Conservation (phyloP, 768 basidiomycete species). For the Termitomyces sp. region DNA sequence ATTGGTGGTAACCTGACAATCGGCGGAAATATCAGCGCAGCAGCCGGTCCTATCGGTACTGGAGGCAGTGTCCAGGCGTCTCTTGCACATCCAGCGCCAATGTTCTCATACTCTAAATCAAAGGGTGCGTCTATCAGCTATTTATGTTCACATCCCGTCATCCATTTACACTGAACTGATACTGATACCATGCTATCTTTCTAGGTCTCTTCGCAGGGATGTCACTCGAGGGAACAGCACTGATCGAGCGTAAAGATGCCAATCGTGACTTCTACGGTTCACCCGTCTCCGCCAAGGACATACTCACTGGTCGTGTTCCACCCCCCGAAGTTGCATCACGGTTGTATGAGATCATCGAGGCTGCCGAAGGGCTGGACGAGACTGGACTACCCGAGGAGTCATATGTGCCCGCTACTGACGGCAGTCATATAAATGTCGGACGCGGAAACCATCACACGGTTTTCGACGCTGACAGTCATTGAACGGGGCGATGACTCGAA, state of each 20-base stretch:
- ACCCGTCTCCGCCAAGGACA: slow-evolving; percentile 80
- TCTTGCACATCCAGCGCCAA: slow-evolving; percentile 89
- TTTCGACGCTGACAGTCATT: slow-evolving; percentile 68
- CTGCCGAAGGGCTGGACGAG: slow-evolving; percentile 91
- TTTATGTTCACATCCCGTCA: neutral
- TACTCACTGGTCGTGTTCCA: slow-evolving; percentile 89
- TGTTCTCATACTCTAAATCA: slow-evolving; percentile 96
- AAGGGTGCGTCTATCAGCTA: slow-evolving; percentile 54
- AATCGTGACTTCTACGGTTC: slow-evolving; percentile 97
- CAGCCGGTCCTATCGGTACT: slow-evolving; percentile 91
- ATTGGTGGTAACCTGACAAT: slow-evolving; percentile 95
- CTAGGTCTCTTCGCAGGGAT: slow-evolving; percentile 91
- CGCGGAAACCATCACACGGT: slow-evolving; percentile 53
- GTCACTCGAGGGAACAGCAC: slow-evolving; percentile 88
- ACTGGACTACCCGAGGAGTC: slow-evolving; percentile 68
- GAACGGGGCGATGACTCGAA: neutral
- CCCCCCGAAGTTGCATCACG: slow-evolving; percentile 94
- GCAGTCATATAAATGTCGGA: slow-evolving; percentile 49
- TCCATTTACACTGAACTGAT: neutral
- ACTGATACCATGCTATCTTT: neutral
- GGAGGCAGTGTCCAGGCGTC: slow-evolving; percentile 86
- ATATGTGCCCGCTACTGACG: slow-evolving; percentile 67
- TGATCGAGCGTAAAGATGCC: slow-evolving; percentile 94
- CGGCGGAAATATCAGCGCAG: slow-evolving; percentile 80
- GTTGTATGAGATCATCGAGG: slow-evolving; percentile 95